Evolutionary conservation across 139 green algal genomes (phyloP).

Genomic region (Desmodesmus armatus): DNA sequence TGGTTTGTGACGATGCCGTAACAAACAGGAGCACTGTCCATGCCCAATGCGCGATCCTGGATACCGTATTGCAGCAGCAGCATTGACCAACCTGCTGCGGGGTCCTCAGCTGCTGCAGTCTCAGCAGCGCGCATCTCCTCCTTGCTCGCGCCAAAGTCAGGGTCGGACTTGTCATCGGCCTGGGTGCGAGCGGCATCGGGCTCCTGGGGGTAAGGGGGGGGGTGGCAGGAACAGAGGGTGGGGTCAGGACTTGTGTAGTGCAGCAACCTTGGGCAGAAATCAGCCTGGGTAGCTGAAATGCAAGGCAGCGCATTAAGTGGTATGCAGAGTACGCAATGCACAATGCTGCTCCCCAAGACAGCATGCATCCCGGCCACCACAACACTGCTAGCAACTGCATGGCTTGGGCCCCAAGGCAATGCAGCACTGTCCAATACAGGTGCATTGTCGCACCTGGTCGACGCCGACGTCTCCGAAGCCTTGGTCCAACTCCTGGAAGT

Average conservation of each 20-base stretch:
- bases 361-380: too few species aligned
- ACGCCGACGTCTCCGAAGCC: slow-evolving; percentile 48
- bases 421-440: too few species aligned
- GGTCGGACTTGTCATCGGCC: slow-evolving; percentile 32
- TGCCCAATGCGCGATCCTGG: too few species aligned
- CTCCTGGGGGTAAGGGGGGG: slow-evolving; percentile 10
- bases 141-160: slow-evolving; percentile 37
- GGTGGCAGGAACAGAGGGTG: background rate
- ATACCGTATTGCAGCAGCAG: background rate
- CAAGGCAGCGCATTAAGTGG: too few species aligned
- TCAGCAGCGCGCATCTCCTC: slow-evolving; percentile 36
- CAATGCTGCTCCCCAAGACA: too few species aligned
- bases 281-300: too few species aligned
- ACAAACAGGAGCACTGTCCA: too few species aligned
- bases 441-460: slow-evolving; percentile 17
- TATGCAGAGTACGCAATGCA: too few species aligned
- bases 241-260: too few species aligned
- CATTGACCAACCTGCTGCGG: background rate
- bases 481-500: slow-evolving; percentile 40
- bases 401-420: too few species aligned
- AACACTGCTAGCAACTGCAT: too few species aligned
- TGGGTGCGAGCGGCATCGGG: slow-evolving; percentile 42
- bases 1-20: too few species aligned
- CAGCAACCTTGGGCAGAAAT: background rate
- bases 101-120: slow-evolving; percentile 13